Evolutionary conservation across 2,329 filamentous ascomycete species (phyloP).

Genomic region (Penicillium polonicum): DNA sequence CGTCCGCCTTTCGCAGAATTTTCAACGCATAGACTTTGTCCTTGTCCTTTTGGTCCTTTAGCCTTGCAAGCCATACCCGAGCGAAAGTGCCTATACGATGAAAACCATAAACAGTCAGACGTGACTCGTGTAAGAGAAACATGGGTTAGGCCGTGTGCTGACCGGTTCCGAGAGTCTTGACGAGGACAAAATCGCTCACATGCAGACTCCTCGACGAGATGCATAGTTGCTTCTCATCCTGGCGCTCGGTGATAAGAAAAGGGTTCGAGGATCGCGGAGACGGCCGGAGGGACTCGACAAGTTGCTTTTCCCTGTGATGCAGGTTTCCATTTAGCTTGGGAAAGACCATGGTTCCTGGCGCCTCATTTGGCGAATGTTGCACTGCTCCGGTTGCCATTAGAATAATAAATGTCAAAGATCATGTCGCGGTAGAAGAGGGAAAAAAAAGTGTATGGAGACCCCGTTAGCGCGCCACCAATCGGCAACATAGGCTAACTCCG

Average conservation of each 20-base stretch:
- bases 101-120: conserved; percentile 5
- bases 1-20: conserved; percentile 51
- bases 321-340: conserved; percentile 21
- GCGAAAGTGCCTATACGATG: conserved; percentile 49
- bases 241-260: conserved; percentile 39
- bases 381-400: conserved; percentile 44
- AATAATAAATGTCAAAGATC: conserved; percentile 28
- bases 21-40: conserved; percentile 51
- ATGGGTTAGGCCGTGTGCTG: conserved; percentile 18
- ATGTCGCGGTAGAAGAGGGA: conserved; percentile 25
- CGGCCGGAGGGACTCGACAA: conserved; percentile 29
- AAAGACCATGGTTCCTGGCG: conserved; percentile 23
- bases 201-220: conserved; percentile 39
- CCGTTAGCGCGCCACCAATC: conserved; percentile 27
- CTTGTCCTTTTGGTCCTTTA: conserved; percentile 40
- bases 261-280: conserved; percentile 35
- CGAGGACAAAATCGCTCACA: conserved; percentile 47
- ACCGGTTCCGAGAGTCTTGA: conserved; percentile 53
- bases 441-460: conserved; percentile 17
- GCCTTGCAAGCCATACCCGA: conserved; percentile 50
- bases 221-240: conserved; percentile 40
- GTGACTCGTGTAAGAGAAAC: neutral
- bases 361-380: conserved; percentile 35
- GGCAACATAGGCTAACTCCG: conserved; percentile 15
- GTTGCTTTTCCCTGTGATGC: conserved; percentile 33